These are phyloP conservation scores for Penicillium alfredii DNA, from an alignment of 495 filamentous ascomycete genomes.

Conservation along the genomic window DNA sequence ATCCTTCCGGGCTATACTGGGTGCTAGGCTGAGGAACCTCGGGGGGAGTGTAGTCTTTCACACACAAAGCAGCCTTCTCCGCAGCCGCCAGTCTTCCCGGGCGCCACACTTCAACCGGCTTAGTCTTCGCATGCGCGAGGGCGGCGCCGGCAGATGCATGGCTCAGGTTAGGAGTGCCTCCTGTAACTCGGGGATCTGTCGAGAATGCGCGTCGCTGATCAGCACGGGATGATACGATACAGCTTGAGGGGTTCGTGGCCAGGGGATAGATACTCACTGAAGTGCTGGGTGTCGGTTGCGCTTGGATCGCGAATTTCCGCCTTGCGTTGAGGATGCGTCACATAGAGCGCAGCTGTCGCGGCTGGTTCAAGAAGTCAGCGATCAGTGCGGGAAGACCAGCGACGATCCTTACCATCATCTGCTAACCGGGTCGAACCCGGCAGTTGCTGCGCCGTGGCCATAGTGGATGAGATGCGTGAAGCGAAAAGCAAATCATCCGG, in stretches of 20 bases:
- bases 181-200: slow-evolving; percentile 58
- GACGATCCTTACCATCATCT: slow-evolving; percentile 37
- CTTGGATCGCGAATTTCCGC: slow-evolving; percentile 30
- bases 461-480: slow-evolving; percentile 13
- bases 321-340: slow-evolving; percentile 39
- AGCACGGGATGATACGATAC: slow-evolving; percentile 1
- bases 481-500: slow-evolving; percentile 14
- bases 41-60: slow-evolving; percentile 59
- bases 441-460: slow-evolving; percentile 30
- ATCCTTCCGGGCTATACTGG: slow-evolving; percentile 50
- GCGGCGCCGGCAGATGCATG: slow-evolving; percentile 68
- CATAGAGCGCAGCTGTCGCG: slow-evolving; percentile 49
- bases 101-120: slow-evolving; percentile 54
- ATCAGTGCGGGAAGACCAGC: slow-evolving; percentile 4
- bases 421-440: slow-evolving; percentile 31
- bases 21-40: slow-evolving; percentile 47
- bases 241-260: neutral
- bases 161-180: slow-evolving; percentile 62
- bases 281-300: slow-evolving; percentile 15
- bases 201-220: slow-evolving; percentile 29
- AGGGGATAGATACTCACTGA: slow-evolving; percentile 24
- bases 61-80: slow-evolving; percentile 60
- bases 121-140: slow-evolving; percentile 65
- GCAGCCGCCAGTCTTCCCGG: slow-evolving; percentile 55
- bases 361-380: slow-evolving; percentile 32